Percentiles rank a stretch among this genome's conserved stretches.
Evolutionary conservation across 441 rosid genomes (phyloP).

Genomic region (Syzygium malaccense): DNA sequence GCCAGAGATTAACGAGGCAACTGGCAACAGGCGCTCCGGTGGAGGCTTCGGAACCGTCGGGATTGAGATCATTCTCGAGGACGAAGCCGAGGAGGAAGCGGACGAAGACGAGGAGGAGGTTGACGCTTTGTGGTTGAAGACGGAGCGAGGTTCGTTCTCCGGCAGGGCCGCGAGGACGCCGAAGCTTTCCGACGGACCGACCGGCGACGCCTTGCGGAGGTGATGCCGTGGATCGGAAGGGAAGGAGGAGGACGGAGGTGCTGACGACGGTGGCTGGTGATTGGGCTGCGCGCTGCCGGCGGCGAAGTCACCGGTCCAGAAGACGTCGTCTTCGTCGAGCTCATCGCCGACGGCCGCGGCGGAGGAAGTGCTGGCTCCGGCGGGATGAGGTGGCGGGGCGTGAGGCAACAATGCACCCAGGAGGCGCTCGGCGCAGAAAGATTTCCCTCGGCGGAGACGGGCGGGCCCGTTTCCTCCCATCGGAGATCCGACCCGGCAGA

Average conservation of each 20-base stretch:
- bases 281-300: constrained; percentile 1
- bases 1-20: constrained; percentile 20
- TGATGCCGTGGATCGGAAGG: constrained; percentile 13
- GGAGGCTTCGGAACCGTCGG: constrained; percentile 56
- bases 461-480: constrained; percentile 33
- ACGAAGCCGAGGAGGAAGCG: constrained; percentile 24
- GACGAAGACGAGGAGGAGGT: constrained; percentile 27
- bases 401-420: constrained; percentile 12
- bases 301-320: constrained; percentile 33
- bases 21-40: constrained; percentile 19
- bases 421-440: constrained; percentile 25
- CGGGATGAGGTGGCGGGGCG: neutral
- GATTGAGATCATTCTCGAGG: constrained; percentile 31
- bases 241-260: constrained; percentile 5
- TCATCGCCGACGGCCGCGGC: constrained; percentile 15
- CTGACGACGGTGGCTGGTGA: neutral
- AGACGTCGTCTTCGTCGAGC: constrained; percentile 48
- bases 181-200: constrained; percentile 34
- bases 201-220: constrained; percentile 16
- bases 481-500: constrained; percentile 6
- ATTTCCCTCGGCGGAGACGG: constrained; percentile 21
- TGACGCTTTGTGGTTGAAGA: constrained; percentile 54
- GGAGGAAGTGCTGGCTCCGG: constrained; percentile 3
- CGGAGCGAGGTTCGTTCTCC: constrained; percentile 34
- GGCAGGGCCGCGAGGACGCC: constrained; percentile 72